phyloP scores from a whole-genome alignment of 2,329 filamentous ascomycete genomes.

The Cryphonectria parasitica region DNA sequence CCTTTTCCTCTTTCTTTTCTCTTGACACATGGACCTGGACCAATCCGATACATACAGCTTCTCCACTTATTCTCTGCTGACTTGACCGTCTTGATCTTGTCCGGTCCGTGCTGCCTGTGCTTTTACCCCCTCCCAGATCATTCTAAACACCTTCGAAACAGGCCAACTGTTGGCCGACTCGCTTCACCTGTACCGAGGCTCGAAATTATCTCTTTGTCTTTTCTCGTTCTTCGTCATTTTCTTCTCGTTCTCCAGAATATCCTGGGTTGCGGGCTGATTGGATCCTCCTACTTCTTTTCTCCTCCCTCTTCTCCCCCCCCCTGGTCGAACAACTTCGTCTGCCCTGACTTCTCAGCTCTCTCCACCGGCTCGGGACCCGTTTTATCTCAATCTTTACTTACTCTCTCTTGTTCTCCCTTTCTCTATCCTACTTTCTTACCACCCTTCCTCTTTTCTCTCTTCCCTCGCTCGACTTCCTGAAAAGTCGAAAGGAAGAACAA shows the following conservation, averaged over 20 bases:
- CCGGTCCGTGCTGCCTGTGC: background rate
- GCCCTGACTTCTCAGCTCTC: conserved; percentile 13
- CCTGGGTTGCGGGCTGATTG: background rate
- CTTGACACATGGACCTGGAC: background rate
- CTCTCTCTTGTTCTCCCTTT: background rate
- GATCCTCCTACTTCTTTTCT: background rate
- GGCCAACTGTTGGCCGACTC: background rate
- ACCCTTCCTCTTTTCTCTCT: background rate
- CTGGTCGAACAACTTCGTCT: background rate
- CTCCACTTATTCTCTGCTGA: background rate
- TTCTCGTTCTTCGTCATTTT: background rate
- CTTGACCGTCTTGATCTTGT: background rate
- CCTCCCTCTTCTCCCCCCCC: background rate
- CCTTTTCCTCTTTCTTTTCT: background rate
- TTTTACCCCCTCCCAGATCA: background rate
- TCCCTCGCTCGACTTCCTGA: background rate
- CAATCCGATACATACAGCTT: background rate
- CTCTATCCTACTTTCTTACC: background rate
- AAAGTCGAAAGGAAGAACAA: background rate
- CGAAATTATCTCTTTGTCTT: background rate
- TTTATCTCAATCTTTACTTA: conserved; percentile 2
- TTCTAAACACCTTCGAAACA: conserved; percentile 6
- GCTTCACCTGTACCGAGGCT: background rate
- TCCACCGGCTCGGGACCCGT: conserved; percentile 4
- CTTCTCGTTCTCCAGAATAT: background rate